These are phyloP conservation scores for Gelatoporia subvermispora DNA, from an alignment of 768 basidiomycete genomes.

Conservation along the genomic window DNA sequence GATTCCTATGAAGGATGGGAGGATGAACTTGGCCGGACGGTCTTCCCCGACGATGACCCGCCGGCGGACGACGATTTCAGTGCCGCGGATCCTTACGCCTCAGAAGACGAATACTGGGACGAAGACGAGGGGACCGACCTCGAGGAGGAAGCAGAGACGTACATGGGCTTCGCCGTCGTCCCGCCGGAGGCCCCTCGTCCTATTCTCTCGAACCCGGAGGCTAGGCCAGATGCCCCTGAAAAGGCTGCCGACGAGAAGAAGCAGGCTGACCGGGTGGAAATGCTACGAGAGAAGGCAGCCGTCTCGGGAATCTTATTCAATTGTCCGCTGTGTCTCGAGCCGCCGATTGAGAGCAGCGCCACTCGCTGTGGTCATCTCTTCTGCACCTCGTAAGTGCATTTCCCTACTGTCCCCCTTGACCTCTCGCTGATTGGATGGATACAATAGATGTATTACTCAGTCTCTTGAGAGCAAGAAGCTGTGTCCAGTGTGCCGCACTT, in stretches of 20 bases:
- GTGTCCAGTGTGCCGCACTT: constrained; percentile 15
- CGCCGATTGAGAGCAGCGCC: constrained; percentile 17
- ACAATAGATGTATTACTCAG: constrained; percentile 10
- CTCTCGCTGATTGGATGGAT: neutral
- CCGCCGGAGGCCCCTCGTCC: neutral
- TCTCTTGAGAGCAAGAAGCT: constrained; percentile 1
- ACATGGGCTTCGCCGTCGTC: constrained; percentile 13
- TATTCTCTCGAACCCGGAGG: neutral
- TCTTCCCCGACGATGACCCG: constrained; percentile 19
- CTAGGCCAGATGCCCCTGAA: neutral
- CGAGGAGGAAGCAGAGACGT: constrained; percentile 16
- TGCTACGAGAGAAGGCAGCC: neutral
- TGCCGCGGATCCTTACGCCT: neutral
- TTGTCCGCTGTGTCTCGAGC: constrained; percentile 28
- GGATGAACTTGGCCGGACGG: constrained; percentile 20
- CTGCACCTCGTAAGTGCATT: constrained; percentile 27
- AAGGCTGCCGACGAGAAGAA: constrained; percentile 1
- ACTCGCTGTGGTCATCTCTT: constrained; percentile 31
- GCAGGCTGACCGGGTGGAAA: neutral
- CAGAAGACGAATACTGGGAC: constrained; percentile 15
- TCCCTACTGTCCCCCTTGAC: neutral
- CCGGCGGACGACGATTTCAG: constrained; percentile 6
- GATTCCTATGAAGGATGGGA: constrained; percentile 28
- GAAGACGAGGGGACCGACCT: constrained; percentile 13
- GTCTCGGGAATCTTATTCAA: constrained; percentile 10